Conservation (phyloP, 441 rosid genomes). For the Pelargonium hybrid region DNA sequence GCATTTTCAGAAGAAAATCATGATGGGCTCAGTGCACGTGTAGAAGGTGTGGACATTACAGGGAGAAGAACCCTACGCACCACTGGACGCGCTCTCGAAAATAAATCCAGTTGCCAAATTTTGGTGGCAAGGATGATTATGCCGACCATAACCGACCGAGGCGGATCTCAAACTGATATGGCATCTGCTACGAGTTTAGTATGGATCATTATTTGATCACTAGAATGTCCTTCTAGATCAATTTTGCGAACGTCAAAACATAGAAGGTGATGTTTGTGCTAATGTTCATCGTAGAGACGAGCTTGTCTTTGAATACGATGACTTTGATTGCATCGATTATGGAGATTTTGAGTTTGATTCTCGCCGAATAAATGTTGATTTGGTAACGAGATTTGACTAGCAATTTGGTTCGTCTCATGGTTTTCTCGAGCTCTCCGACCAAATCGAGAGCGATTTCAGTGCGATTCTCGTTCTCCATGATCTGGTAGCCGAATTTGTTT, state of each 20-base stretch:
- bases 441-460: slow-evolving; percentile 64
- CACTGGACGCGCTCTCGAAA: slow-evolving; percentile 14
- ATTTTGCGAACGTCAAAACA: slow-evolving; percentile 13
- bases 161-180: slow-evolving; percentile 12
- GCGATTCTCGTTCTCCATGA: slow-evolving; percentile 59
- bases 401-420: slow-evolving; percentile 56
- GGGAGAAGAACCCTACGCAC: slow-evolving; percentile 15
- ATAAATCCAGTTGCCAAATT: slow-evolving; percentile 12
- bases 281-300: slow-evolving; percentile 34
- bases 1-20: no score
- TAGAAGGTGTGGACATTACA: no score
- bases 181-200: slow-evolving; percentile 11
- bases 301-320: slow-evolving; percentile 64
- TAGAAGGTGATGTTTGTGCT: background rate
- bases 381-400: slow-evolving; percentile 43
- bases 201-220: slow-evolving; percentile 5
- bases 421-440: slow-evolving; percentile 65
- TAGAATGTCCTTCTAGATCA: slow-evolving; percentile 10
- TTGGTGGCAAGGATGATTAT: slow-evolving; percentile 15
- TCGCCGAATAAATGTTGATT: background rate
- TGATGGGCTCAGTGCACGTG: no score
- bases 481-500: slow-evolving; percentile 66
- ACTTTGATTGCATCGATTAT: slow-evolving; percentile 76
- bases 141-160: slow-evolving; percentile 13
- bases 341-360: slow-evolving; percentile 31